Base-by-base conservation (phyloP, 139 green algal species). In the Astrephomene gubernaculifera region DNA sequence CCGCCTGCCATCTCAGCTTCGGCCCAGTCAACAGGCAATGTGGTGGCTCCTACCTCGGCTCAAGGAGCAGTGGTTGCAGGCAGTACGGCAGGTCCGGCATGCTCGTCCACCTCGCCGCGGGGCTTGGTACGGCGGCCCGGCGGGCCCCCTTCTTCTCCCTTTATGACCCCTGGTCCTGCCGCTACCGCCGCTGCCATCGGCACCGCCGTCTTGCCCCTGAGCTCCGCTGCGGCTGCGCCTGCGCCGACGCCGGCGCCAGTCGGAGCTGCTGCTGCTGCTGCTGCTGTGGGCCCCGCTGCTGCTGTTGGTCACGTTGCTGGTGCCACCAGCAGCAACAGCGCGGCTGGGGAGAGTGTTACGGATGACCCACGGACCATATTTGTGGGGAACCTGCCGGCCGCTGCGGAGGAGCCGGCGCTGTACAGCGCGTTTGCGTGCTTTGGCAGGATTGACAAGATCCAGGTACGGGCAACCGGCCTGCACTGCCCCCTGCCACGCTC, bases 361-460 rank as follows among this genome's bases (percentile, higher is more conserved):
- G 71, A 71, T 21, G 68, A 85, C 41, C 63, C 67, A 36, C 31
- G 68, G 35, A 94, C 89, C 6, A 57, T 96, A 29, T 96, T 96
- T 29, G 88, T 96, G 38, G 94, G 94, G 60, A 96, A 96, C 89
- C 87, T 96, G 72, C 87, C 93, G 7, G 49, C 81, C 12, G 67
- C 27, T 0, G 90, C 95, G 6, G 89, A 95, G 33, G 94, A 96
- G 76, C 65, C 85, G 17, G 41, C 85, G 12, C 86, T 96, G 64
- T 43, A 70, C 7, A 45, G 43, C 27, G 76, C 84, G 35, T 96
- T 95, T 39, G 44, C 38, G 22, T 31, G 41, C 39, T 93, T 91
- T 65, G 94, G 94, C 21, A 54, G 76, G 24, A 83, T 96, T 8
- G 39, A 74, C 1, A 64, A 88, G 64, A 85, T 91, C 24, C 90